Evolutionary conservation across 768 basidiomycete species (phyloP), one percentile per base, ranked within the genome.

Genomic region (Cyclocybe cylindracea): DNA sequence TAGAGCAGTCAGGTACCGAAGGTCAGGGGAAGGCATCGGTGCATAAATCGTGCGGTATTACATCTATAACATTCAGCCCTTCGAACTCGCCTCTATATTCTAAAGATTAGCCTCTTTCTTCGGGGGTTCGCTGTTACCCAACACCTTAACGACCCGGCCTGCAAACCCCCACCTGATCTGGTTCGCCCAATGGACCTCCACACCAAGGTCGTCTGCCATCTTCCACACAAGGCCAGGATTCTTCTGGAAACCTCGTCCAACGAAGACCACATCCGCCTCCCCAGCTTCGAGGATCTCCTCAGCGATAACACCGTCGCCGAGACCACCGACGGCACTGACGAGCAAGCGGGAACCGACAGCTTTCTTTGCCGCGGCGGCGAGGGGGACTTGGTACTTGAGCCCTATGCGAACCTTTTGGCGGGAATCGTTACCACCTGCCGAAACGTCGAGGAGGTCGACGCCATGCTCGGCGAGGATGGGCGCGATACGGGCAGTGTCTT

Each of bases 371-470:
- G 75, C 75, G 14, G 73, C 71, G 0, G 84, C 78, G 51, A 84
- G 81, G 0, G 73, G 80, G 0, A 83, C 79, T 68, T 90, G 84
- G 56, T 78, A 83, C 2, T 73, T 74, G 6, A 66, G 68, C 0
- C 69, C 70, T 14, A 49, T 41, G 16, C 66, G 64, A 29, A 76
- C 59, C 46, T 69, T 67, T 51, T 81, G 80, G 39, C 61, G 58
- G 1, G 75, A 63, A 50, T 76, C 70, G 47, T 77, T 80, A 1
- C 89, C 91, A 3, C 83, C 89, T 0, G 77, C 76, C 4, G 84
- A 86, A 33, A 89, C 78, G 57, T 93, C 91, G 41, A 93, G 68
- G 34, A 93, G 71, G 65, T 92, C 91, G 46, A 92, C 78, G 6
- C 89, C 89, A 39, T 83, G 77, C 10, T 79, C 76, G 13, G 73